These are phyloP conservation scores for Chalaropsis ovoidea DNA, from an alignment of 2,329 filamentous ascomycete genomes.

Conservation along the genomic window DNA sequence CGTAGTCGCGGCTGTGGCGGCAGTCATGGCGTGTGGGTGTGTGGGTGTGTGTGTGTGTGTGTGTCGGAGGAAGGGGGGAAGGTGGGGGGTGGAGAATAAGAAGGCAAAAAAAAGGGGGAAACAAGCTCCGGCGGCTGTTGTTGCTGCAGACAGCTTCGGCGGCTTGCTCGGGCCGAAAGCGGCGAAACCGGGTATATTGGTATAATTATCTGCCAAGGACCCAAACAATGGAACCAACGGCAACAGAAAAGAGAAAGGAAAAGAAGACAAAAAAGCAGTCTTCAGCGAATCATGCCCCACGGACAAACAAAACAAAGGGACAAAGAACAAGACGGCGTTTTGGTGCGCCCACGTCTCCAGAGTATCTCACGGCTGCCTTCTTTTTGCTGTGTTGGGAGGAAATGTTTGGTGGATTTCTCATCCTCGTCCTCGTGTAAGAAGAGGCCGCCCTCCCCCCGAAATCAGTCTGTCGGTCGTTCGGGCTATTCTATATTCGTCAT, in stretches of 20 bases:
- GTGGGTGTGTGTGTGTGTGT: neutral
- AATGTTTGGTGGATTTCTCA: too few species aligned
- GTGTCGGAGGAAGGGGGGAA: neutral
- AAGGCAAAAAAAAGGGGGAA: neutral
- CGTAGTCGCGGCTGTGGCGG: slow-evolving; percentile 22
- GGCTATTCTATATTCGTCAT: neutral
- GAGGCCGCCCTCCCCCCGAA: neutral
- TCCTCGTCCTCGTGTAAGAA: neutral
- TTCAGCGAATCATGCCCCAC: too few species aligned
- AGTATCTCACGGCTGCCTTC: too few species aligned
- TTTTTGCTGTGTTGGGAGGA: too few species aligned
- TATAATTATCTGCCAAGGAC: too few species aligned
- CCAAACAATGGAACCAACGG: too few species aligned
- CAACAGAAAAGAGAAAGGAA: too few species aligned
- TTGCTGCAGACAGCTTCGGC: neutral
- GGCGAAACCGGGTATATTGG: neutral
- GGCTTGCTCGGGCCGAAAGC: neutral
- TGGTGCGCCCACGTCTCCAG: too few species aligned
- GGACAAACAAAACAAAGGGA: too few species aligned
- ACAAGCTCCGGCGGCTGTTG: too few species aligned
- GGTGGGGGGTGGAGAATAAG: neutral
- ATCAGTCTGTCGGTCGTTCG: neutral
- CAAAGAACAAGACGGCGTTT: too few species aligned
- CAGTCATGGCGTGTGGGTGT: neutral
- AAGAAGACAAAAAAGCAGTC: too few species aligned